Percentiles rank a stretch among this genome's conserved stretches.
Conservation (phyloP, 306 rosid genomes). For the Vicia faba region DNA sequence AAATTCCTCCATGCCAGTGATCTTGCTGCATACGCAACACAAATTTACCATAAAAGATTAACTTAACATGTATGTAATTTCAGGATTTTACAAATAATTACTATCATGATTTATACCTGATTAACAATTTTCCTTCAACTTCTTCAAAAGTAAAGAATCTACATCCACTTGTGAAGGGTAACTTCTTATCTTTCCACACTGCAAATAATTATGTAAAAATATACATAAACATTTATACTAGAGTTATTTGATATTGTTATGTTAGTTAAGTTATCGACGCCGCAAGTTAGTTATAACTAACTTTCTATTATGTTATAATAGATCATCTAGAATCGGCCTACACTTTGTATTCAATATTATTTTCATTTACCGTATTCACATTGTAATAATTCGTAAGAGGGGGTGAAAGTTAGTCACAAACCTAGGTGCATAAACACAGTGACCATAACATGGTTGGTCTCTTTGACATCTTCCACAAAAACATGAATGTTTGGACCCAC, state of each 20-base stretch:
- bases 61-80: neutral
- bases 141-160: slow-evolving; percentile 49
- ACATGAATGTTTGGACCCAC: no score
- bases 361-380: no score
- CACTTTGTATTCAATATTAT: no score
- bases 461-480: slow-evolving; percentile 4
- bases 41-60: neutral
- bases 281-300: no score
- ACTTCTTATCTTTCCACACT: slow-evolving; percentile 40
- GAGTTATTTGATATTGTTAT: no score
- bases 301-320: no score
- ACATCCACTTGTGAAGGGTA: slow-evolving; percentile 53
- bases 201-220: no score
- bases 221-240: no score
- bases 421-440: slow-evolving; percentile 46
- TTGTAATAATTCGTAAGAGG: no score
- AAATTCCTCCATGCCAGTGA: slow-evolving; percentile 54
- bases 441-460: slow-evolving; percentile 30
- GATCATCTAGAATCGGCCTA: no score
- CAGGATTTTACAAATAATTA: no score
- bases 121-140: slow-evolving; percentile 33
- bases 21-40: slow-evolving; percentile 45
- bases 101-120: slow-evolving; percentile 40
- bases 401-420: neutral
- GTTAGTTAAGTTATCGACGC: no score